Evolutionary conservation across 768 basidiomycete genomes (phyloP).

Genomic region (Grammothele lineata): DNA sequence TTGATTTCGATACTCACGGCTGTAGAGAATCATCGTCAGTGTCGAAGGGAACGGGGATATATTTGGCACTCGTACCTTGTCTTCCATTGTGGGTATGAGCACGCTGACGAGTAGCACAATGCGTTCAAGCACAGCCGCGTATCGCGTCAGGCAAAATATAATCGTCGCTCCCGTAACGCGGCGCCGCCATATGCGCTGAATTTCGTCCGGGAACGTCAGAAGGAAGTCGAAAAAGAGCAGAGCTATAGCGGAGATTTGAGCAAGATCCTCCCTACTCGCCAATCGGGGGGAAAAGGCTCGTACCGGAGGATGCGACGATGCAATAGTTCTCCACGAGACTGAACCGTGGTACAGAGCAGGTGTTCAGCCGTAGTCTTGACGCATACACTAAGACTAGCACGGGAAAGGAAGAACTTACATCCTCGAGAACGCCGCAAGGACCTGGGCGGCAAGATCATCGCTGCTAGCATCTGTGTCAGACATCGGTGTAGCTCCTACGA

Average conservation of each 20-base stretch:
- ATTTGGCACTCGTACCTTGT: constrained; percentile 11
- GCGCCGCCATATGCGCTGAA: constrained; percentile 15
- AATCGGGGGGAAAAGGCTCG: not conserved
- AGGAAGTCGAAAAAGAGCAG: constrained; percentile 9
- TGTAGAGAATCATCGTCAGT: too few relatives aligned
- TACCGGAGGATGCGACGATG: constrained; percentile 1
- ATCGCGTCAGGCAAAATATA: constrained; percentile 14
- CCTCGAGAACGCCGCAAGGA: too few relatives aligned
- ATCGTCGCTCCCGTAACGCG: constrained; percentile 14
- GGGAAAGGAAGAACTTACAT: too few relatives aligned
- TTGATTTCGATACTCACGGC: too few relatives aligned
- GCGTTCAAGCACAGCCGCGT: constrained; percentile 14
- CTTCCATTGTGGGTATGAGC: constrained; percentile 10
- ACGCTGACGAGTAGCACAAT: constrained; percentile 12
- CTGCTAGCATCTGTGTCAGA: too few relatives aligned
- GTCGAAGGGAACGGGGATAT: too few relatives aligned
- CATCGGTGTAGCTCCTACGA: too few relatives aligned
- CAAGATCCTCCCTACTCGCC: too few relatives aligned
- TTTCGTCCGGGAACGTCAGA: constrained; percentile 12
- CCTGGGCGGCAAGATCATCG: too few relatives aligned
- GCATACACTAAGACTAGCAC: too few relatives aligned
- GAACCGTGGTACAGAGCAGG: too few relatives aligned
- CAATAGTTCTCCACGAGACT: not conserved
- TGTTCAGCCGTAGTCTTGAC: too few relatives aligned
- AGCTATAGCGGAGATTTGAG: not conserved